These are phyloP conservation scores for Pseudogymnoascus sp. DNA, from an alignment of 2,329 filamentous ascomycete genomes.

Conservation along the genomic window DNA sequence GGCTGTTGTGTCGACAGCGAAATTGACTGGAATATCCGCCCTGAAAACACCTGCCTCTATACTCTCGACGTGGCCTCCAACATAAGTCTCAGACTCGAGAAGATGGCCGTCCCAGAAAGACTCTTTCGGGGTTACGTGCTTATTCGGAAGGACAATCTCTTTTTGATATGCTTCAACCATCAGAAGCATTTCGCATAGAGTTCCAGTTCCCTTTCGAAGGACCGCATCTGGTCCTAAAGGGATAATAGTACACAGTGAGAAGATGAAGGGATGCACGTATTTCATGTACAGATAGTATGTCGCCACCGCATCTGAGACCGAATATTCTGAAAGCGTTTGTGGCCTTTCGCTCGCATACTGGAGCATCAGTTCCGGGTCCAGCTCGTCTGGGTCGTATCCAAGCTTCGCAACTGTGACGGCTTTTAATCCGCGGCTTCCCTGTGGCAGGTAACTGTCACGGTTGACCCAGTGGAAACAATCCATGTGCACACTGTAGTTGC, in stretches of 20 bases:
- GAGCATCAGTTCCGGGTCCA: conserved; percentile 96
- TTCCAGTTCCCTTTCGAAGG: conserved; percentile 90
- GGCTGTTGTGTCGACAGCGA: conserved; percentile 78
- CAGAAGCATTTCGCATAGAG: conserved; percentile 96
- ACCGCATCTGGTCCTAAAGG: conserved; percentile 89
- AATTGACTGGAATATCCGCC: conserved; percentile 90
- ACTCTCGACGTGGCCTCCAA: conserved; percentile 97
- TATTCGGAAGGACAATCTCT: conserved; percentile 89
- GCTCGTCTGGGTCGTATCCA: conserved; percentile 94
- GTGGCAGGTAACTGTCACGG: conserved; percentile 93
- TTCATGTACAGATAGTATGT: conserved; percentile 99
- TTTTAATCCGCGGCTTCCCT: conserved; percentile 93
- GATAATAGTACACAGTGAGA: conserved; percentile 94
- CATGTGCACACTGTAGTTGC: conserved; percentile 94
- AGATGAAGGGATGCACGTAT: conserved; percentile 99
- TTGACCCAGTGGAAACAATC: conserved; percentile 99
- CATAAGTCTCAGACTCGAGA: conserved; percentile 93
- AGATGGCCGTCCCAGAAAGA: conserved; percentile 95
- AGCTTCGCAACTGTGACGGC: conserved; percentile 96
- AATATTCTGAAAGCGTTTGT: conserved; percentile 93
- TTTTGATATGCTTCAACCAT: conserved; percentile 97
- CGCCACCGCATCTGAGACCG: conserved; percentile 95
- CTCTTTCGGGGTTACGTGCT: conserved; percentile 84
- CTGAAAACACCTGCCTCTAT: conserved; percentile 97
- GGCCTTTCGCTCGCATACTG: conserved; percentile 82